These are phyloP conservation scores for Seiridium cupressi DNA, from an alignment of 2,329 filamentous ascomycete species.

Conservation along the genomic window DNA sequence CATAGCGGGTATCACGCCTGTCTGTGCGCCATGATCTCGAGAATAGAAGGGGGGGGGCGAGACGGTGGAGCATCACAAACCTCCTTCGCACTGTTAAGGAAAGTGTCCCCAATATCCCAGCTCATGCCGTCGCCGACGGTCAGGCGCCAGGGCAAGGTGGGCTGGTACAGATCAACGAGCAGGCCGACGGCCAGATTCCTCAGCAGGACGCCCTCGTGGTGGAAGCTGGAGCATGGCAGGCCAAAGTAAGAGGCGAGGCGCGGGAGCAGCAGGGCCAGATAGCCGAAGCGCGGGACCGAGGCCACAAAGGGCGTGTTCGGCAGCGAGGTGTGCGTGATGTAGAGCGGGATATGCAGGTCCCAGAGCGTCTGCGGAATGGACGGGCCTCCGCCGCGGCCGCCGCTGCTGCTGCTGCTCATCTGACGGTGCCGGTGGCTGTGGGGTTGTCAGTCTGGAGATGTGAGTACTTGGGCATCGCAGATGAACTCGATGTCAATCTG, in stretches of 20 bases:
- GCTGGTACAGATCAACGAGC: slow-evolving; percentile 56
- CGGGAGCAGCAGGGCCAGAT: slow-evolving; percentile 56
- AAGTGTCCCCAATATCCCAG: slow-evolving; percentile 62
- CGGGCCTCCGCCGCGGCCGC: neutral
- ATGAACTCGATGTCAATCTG: too few relatives aligned
- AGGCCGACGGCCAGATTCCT: slow-evolving; percentile 30
- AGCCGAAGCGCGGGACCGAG: slow-evolving; percentile 56
- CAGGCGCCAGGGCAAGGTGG: slow-evolving; percentile 52
- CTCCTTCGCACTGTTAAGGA: slow-evolving; percentile 65
- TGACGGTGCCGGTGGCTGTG: neutral
- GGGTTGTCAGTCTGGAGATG: too few relatives aligned
- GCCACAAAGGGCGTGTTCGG: slow-evolving; percentile 50
- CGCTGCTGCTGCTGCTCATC: neutral
- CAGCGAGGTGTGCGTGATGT: slow-evolving; percentile 49
- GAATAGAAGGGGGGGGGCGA: neutral
- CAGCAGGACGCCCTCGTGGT: slow-evolving; percentile 39
- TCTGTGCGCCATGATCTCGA: too few relatives aligned
- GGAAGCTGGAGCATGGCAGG: slow-evolving; percentile 55
- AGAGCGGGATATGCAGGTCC: slow-evolving; percentile 51
- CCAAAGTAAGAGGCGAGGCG: slow-evolving; percentile 53
- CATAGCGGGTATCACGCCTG: too few relatives aligned
- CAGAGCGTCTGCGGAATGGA: slow-evolving; percentile 49
- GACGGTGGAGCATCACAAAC: slow-evolving; percentile 28
- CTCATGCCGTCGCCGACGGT: slow-evolving; percentile 52
- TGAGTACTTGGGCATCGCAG: too few relatives aligned